Evolutionary conservation across 192 early-diverging fungal genomes (phyloP).

Genomic region (Coemansia sp.): DNA sequence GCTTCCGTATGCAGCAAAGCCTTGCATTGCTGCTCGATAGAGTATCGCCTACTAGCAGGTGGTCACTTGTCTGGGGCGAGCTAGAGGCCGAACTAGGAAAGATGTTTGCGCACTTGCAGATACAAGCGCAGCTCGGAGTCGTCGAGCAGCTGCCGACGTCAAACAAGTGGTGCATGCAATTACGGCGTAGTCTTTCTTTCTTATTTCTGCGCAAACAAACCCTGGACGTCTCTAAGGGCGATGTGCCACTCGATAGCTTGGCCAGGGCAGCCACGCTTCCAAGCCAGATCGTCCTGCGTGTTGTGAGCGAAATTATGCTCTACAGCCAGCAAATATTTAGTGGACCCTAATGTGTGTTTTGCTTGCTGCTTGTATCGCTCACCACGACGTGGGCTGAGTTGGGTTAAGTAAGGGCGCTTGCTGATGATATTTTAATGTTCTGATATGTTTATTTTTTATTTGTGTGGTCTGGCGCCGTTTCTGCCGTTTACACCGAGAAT

Average conservation of each 20-base stretch:
- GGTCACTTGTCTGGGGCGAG: constrained; percentile 28
- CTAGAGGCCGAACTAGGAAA: constrained; percentile 13
- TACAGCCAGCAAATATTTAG: constrained; percentile 11
- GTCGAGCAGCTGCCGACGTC: constrained; percentile 22
- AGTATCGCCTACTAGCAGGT: constrained; percentile 26
- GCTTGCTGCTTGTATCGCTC: background rate
- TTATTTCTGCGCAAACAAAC: constrained; percentile 21
- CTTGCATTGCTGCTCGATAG: constrained; percentile 13
- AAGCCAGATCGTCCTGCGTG: constrained; percentile 32
- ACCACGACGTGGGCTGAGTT: too few relatives aligned
- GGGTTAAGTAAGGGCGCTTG: too few relatives aligned
- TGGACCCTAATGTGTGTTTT: constrained; percentile 18
- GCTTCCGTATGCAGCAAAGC: constrained; percentile 19
- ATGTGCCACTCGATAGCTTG: constrained; percentile 7
- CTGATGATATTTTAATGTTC: too few relatives aligned
- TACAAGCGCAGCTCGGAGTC: constrained; percentile 13
- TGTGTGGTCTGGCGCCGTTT: too few relatives aligned
- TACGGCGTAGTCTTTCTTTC: constrained; percentile 32
- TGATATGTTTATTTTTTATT: too few relatives aligned
- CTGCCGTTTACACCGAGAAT: too few relatives aligned
- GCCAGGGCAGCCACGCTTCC: constrained; percentile 15
- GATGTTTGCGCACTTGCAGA: background rate
- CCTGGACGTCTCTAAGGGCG: background rate
- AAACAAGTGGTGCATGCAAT: constrained; percentile 35
- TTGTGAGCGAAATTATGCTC: constrained; percentile 39